Base-by-base conservation (phyloP, 768 basidiomycete species). In the Hericium alpestre region DNA sequence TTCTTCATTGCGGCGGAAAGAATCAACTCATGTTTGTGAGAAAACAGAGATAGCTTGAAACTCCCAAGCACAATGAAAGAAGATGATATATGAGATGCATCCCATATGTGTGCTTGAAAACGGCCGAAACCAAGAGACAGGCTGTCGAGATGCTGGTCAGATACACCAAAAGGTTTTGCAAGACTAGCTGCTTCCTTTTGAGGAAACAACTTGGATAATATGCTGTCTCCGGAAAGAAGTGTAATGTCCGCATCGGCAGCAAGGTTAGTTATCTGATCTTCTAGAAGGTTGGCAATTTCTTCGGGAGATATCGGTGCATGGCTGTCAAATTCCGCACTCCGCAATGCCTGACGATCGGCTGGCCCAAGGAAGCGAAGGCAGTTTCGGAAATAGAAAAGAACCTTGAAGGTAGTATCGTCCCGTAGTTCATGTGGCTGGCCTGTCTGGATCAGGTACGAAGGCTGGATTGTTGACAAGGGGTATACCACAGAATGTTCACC, bases 401-500 rank as follows among this genome's bases (percentile, higher is more conserved):
- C 80, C 62, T 82, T 84, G 75, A 92, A 93, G 1, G 78, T 76
- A 0, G 79, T 70, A 59, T 89, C 84, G 23, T 78, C 79, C 23
- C 93, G 86, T 51, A 91, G 66, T 38, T 74, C 66, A 49, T 86
- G 79, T 8, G 89, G 86, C 9, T 76, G 69, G 4, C 90, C 90
- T 48, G 76, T 80, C 65, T 90, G 90, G 23, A 93, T 81, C 38
- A 94, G 76, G 65, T 82, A 90, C 2, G 90, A 92, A 6, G 90
- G 87, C 51, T 92, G 89, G 32, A 83, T 89, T 37, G 87, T 82
- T 20, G 91, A 92, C 13, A 90, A 74, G 8, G 89, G 87, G 65
- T 93, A 88, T 7, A 88, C 74, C 27, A 81, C 70, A 3, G 79
- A 65, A 22, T 75, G 70, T 32, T 78, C 70, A 27, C 72, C 70